Evolutionary conservation across 306 rosid species (phyloP), one percentile per base, ranked within the genome.

Genomic region (Lathyrus sativus): DNA sequence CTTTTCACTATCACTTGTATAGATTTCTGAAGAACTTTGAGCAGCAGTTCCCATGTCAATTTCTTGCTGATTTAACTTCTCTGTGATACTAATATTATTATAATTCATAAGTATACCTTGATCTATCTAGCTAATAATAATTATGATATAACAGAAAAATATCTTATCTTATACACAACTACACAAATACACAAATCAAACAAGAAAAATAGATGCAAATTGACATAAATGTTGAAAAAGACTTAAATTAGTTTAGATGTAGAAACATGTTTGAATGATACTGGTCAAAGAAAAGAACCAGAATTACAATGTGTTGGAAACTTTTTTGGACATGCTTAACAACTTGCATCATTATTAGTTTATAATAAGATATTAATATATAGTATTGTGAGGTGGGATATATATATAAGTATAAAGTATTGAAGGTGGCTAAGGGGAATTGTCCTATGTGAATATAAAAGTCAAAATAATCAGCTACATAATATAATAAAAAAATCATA

Each of bases 251-350:
- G 75, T 65, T 71, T 26, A 74, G 33, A n/a, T 44, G 53, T 35
- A 77, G 69, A 65, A 53, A 61, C 59, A 81, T 70, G 71, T 70
- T 64, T 55, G 76, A 69, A 67, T 70, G 11, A 33, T 9, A 2
- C 28, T 71, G 70, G 85, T 81, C 85, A 81, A 78, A 77, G 80
- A 74, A 81, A 78, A 77, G 77, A 77, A 81, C 24, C 67, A 44
- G 50, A 39, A 48, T 67, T 35, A 69, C 28, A 41, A 54, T 41
- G 51, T 45, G 61, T 45, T 71, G 82, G 79, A 51, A 74, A 62
- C 54, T 62, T 45, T 26, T 8, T 77, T 41, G 58, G 78, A 67
- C 48, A 70, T 59, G 79, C n/a, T 51, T 19, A 79, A 76, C 67
- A 75, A 57, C 70, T 80, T 65, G 79, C 7, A 41, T 2, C 18